Conservation (phyloP, 2,329 filamentous ascomycete species). For the Fusarium sterilihyphosum region DNA sequence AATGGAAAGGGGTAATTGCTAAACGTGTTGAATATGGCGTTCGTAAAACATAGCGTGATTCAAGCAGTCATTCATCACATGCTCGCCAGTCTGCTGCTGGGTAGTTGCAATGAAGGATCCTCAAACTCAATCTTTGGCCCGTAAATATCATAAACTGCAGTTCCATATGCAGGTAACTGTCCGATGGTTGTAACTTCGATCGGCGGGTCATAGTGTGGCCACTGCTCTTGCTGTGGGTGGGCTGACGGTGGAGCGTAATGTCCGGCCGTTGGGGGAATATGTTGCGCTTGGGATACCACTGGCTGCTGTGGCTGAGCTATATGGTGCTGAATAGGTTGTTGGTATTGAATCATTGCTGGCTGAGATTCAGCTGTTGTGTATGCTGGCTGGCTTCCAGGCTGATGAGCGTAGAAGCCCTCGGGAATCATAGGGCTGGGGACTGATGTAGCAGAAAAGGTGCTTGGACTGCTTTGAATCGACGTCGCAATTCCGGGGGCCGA, state of each 20-base stretch:
- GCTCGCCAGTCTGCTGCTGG: constrained; percentile 66
- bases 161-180: constrained; percentile 60
- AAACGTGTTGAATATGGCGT: constrained; percentile 8
- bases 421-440: constrained; percentile 64
- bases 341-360: constrained; percentile 55
- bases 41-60: constrained; percentile 24
- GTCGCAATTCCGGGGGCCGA: constrained; percentile 58
- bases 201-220: constrained; percentile 68
- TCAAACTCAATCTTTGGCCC: constrained; percentile 66
- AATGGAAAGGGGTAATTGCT: constrained; percentile 15
- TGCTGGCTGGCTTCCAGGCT: constrained; percentile 57
- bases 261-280: constrained; percentile 41
- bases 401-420: constrained; percentile 67
- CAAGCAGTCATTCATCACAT: constrained; percentile 52
- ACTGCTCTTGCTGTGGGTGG: constrained; percentile 59
- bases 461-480: constrained; percentile 68
- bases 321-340: constrained; percentile 54
- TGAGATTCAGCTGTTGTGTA: constrained; percentile 61
- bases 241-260: constrained; percentile 51
- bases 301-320: constrained; percentile 48
- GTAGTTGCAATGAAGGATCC: constrained; percentile 67
- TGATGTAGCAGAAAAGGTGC: constrained; percentile 65
- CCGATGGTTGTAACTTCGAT: constrained; percentile 67
- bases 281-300: constrained; percentile 49
- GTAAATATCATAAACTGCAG: constrained; percentile 64